A percentile compares a stretch with the other conserved stretches of the same genome.
Evolutionary conservation across 1,284 basidiomycete genomes (phyloP).

Genomic region (Vanrija humicola): DNA sequence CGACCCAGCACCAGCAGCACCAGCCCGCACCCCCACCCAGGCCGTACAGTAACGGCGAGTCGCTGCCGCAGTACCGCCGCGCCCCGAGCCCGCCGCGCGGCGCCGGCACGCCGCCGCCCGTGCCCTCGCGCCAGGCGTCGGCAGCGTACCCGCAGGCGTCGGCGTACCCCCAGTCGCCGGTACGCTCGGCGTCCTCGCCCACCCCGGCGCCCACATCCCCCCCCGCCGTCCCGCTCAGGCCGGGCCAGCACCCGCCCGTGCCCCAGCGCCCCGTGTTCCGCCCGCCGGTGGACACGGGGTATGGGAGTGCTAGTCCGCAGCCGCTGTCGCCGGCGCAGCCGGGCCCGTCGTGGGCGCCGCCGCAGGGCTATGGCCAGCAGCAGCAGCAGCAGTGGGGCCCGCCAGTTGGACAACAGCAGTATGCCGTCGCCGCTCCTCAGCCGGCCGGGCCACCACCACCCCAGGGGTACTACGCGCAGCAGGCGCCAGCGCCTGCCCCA

Average conservation of each 20-base stretch:
- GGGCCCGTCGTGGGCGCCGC: background rate
- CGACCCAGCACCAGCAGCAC: background rate
- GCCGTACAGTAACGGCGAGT: background rate
- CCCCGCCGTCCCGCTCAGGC: slow-evolving; percentile 14
- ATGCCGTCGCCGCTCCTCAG: slow-evolving; percentile 5
- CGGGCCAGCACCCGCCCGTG: slow-evolving; percentile 16
- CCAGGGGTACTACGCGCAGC: slow-evolving; percentile 4
- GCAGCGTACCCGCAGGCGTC: background rate
- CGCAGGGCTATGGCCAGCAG: background rate
- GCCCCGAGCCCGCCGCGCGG: slow-evolving; percentile 25
- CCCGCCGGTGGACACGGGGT: background rate
- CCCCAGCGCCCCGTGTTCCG: slow-evolving; percentile 14
- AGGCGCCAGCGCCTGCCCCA: slow-evolving; percentile 20
- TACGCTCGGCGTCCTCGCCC: background rate
- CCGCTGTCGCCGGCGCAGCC: background rate
- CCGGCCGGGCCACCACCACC: background rate
- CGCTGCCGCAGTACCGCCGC: slow-evolving; percentile 31
- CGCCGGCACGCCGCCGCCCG: slow-evolving; percentile 8
- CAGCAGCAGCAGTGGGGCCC: background rate
- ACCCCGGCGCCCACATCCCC: slow-evolving; percentile 19
- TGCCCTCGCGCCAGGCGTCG: slow-evolving; percentile 17
- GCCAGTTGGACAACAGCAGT: background rate
- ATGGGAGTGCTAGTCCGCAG: background rate
- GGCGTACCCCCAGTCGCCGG: background rate
- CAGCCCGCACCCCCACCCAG: background rate